These are phyloP conservation scores for Orbilia ellipsospora DNA, from an alignment of 2,329 filamentous ascomycete species.

Conservation along the genomic window DNA sequence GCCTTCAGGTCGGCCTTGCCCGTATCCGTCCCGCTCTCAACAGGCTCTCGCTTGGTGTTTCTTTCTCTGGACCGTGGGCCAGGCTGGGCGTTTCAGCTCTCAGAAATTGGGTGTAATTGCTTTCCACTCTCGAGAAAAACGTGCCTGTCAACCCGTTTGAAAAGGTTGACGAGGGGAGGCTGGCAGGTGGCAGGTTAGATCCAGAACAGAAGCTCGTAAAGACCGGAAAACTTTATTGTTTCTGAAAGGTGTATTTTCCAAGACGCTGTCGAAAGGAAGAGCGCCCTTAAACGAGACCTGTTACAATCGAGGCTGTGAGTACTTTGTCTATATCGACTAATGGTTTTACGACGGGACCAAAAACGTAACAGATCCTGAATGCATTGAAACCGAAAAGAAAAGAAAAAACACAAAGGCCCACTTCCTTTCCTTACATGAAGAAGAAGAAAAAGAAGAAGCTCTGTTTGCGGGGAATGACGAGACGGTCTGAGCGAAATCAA, in stretches of 20 bases:
- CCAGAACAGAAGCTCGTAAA: slow-evolving; percentile 22
- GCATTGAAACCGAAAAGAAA: not conserved
- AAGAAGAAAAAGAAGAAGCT: too few species aligned
- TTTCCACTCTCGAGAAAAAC: slow-evolving; percentile 23
- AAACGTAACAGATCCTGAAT: slow-evolving; percentile 22
- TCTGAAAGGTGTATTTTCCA: slow-evolving; percentile 14
- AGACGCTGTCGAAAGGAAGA: slow-evolving; percentile 34
- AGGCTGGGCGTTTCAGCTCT: slow-evolving; percentile 40
- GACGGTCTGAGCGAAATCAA: slow-evolving; percentile 39
- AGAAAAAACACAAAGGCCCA: slow-evolving; percentile 2
- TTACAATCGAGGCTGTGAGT: slow-evolving; percentile 31
- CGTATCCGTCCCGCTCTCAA: slow-evolving; percentile 50
- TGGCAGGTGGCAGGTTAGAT: slow-evolving; percentile 6
- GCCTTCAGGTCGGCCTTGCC: slow-evolving; percentile 35
- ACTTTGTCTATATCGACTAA: not conserved
- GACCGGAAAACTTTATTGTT: slow-evolving; percentile 6
- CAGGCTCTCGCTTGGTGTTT: slow-evolving; percentile 52
- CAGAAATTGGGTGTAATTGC: slow-evolving; percentile 2
- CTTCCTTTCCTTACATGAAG: not conserved
- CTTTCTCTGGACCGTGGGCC: slow-evolving; percentile 46
- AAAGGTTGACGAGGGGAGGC: slow-evolving; percentile 15
- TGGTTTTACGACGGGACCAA: slow-evolving; percentile 9
- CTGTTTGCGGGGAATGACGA: slow-evolving; percentile 22
- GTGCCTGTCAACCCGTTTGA: slow-evolving; percentile 33
- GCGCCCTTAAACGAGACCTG: slow-evolving; percentile 4